These are phyloP conservation scores for Pythium insidiosum DNA, from an alignment of 352 stramenopile genomes.

Conservation along the genomic window DNA sequence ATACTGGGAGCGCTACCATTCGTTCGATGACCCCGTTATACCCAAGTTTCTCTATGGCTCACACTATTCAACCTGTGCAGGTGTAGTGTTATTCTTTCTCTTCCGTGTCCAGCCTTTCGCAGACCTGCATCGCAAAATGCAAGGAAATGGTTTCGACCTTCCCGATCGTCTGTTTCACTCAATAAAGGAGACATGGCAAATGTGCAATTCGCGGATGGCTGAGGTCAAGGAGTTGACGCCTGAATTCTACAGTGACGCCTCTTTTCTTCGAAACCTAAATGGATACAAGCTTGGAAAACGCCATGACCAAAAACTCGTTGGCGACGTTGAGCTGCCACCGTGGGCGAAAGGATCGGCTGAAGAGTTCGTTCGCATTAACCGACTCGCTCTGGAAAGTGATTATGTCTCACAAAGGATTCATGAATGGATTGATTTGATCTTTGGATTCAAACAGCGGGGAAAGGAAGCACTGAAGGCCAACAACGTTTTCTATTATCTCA, in stretches of 20 bases:
- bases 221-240: conserved; percentile 99
- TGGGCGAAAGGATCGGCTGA: conserved; percentile 95
- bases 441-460: conserved; percentile 97
- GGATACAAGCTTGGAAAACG: conserved; percentile 92
- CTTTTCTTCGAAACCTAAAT: conserved; percentile 97
- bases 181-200: conserved; percentile 94
- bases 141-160: conserved; percentile 96
- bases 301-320: conserved; percentile 43
- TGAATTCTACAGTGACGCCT: conserved; percentile 94
- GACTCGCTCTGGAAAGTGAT: conserved; percentile 96
- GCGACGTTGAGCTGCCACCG: conserved; percentile 94
- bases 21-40: conserved; percentile 85
- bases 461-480: conserved; percentile 89
- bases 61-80: conserved; percentile 96
- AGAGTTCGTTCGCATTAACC: conserved; percentile 95
- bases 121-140: conserved; percentile 94
- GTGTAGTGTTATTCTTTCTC: conserved; percentile 98
- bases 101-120: conserved; percentile 98
- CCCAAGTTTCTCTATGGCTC: conserved; percentile 86
- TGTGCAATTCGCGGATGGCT: conserved; percentile 95
- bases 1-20: conserved; percentile 95
- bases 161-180: conserved; percentile 97
- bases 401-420: conserved; percentile 96
- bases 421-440: conserved; percentile 99
- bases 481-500: conserved; percentile 96